Conservation (phyloP, 768 basidiomycete genomes). For the Fomitopsis serialis region DNA sequence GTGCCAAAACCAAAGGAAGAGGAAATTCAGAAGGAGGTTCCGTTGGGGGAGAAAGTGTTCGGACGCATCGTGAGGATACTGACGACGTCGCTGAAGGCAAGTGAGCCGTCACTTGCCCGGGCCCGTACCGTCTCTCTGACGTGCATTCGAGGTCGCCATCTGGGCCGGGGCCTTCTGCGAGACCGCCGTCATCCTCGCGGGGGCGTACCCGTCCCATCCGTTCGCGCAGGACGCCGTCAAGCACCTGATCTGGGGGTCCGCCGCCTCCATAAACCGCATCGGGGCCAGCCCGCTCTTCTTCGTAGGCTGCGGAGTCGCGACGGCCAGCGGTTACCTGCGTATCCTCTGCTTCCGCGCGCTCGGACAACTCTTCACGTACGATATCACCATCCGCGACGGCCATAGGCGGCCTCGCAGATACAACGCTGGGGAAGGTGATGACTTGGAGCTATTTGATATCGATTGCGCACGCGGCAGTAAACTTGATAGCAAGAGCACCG, state of each 20-base stretch:
- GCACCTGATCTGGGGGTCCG: background rate
- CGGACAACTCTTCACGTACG: slow-evolving; percentile 15
- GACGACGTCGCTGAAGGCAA: too few species aligned
- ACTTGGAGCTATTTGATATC: background rate
- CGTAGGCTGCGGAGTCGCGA: slow-evolving; percentile 8
- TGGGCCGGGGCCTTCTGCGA: background rate
- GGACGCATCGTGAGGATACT: too few species aligned
- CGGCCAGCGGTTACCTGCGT: slow-evolving; percentile 8
- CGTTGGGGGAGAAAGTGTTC: too few species aligned
- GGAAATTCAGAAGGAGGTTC: too few species aligned
- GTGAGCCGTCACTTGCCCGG: too few species aligned
- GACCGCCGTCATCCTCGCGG: background rate
- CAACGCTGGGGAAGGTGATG: background rate
- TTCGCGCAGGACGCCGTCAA: background rate
- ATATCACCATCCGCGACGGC: slow-evolving; percentile 8
- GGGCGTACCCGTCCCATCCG: background rate
- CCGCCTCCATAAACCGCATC: background rate
- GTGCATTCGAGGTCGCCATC: too few species aligned
- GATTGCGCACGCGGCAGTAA: background rate
- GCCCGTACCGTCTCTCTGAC: too few species aligned
- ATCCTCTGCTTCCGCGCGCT: slow-evolving; percentile 21
- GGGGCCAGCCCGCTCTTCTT: slow-evolving; percentile 10
- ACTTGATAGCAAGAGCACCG: background rate
- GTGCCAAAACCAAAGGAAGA: too few species aligned
- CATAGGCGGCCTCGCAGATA: slow-evolving; percentile 10